phyloP scores from a whole-genome alignment of 2,329 filamentous ascomycete species.

The Cercospora janseana region DNA sequence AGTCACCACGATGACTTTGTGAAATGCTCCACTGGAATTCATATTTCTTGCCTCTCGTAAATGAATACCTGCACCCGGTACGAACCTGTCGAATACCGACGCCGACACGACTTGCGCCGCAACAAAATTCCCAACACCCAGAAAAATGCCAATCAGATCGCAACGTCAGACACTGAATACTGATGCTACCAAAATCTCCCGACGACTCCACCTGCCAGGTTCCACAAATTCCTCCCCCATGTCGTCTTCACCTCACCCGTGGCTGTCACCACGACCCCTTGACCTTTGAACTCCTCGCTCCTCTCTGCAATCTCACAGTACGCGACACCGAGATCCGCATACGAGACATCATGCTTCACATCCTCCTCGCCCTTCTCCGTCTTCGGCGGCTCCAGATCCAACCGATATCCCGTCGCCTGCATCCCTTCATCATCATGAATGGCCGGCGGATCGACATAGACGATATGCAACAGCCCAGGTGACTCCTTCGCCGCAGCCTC shows the following conservation, averaged over 20 bases:
- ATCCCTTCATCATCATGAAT: slow-evolving; percentile 5
- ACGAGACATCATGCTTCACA: slow-evolving; percentile 1
- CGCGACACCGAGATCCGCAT: slow-evolving; percentile 6
- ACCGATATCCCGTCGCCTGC: neutral
- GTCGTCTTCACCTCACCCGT: neutral
- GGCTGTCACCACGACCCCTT: neutral
- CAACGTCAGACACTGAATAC: neutral
- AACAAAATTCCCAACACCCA: too few relatives aligned
- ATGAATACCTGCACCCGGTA: too few relatives aligned
- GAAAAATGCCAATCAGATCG: neutral
- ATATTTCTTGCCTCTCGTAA: too few relatives aligned
- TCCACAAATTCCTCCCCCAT: slow-evolving; percentile 2
- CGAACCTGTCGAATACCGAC: too few relatives aligned
- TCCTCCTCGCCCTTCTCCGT: neutral
- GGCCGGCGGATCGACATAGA: slow-evolving; percentile 6
- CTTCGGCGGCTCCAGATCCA: neutral
- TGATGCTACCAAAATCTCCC: slow-evolving; percentile 5
- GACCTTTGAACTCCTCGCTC: slow-evolving; percentile 1
- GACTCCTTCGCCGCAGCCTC: neutral
- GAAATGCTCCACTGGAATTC: neutral
- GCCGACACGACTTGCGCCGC: too few relatives aligned
- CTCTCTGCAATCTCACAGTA: slow-evolving; percentile 1
- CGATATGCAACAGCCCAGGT: neutral
- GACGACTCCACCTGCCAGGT: neutral
- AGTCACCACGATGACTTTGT: neutral